phyloP scores from a whole-genome alignment of 345 rosid species.

The Laguncularia racemosa region DNA sequence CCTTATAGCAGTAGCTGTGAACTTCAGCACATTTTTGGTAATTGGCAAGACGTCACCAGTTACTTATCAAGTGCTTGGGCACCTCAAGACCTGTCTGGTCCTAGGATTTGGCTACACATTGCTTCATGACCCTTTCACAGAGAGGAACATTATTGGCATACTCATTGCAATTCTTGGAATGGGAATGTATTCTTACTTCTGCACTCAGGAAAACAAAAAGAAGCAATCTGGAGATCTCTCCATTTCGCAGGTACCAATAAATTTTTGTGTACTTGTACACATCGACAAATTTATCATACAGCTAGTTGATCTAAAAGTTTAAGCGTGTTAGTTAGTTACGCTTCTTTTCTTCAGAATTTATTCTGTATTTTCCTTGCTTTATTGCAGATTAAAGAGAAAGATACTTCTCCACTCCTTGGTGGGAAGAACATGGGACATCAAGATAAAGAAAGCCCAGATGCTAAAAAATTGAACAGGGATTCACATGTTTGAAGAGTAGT shows the following conservation, averaged over 20 bases:
- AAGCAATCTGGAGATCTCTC: constrained; percentile 56
- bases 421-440: constrained; percentile 22
- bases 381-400: constrained; percentile 74
- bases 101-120: constrained; percentile 86
- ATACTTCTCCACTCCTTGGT: constrained; percentile 50
- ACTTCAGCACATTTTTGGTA: constrained; percentile 95
- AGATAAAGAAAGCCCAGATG: constrained; percentile 70
- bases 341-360: too few species aligned
- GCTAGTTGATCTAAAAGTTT: background rate
- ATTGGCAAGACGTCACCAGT: constrained; percentile 99
- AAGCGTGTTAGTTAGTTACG: background rate
- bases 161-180: constrained; percentile 80
- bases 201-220: constrained; percentile 72
- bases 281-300: background rate
- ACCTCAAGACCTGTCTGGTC: constrained; percentile 90
- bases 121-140: constrained; percentile 83
- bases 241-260: constrained; percentile 41
- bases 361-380: background rate
- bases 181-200: constrained; percentile 88
- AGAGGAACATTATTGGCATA: constrained; percentile 79
- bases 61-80: constrained; percentile 96
- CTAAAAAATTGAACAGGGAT: constrained; percentile 55
- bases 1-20: constrained; percentile 84
- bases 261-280: background rate
- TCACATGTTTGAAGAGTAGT: constrained; percentile 20